Evolutionary conservation across 257 asterid species (phyloP).

Genomic region (Lantana camara): DNA sequence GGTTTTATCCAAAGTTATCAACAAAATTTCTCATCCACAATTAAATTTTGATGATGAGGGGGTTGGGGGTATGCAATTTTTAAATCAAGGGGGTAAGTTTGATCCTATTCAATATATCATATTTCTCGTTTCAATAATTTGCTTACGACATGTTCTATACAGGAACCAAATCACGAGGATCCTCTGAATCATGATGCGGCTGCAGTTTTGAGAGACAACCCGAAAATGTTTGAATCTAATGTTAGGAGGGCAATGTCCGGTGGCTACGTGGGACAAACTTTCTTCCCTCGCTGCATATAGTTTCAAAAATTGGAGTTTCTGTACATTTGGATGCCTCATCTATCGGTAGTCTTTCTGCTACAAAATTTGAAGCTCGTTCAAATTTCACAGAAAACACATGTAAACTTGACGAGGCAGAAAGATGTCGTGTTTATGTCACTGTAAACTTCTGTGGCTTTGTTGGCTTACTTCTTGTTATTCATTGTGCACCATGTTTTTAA

Average conservation of each 20-base stretch:
- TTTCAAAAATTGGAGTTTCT: no score
- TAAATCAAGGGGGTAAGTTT: no score
- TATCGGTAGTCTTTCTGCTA: slow-evolving; percentile 35
- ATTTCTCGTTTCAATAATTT: no score
- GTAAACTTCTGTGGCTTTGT: slow-evolving; percentile 24
- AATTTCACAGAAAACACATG: slow-evolving; percentile 23
- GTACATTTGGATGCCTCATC: slow-evolving; percentile 43
- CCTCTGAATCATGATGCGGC: slow-evolving; percentile 98
- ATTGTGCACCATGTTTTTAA: slow-evolving; percentile 21
- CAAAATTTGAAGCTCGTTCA: slow-evolving; percentile 22
- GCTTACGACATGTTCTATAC: slow-evolving; percentile 31
- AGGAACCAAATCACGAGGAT: slow-evolving; percentile 98
- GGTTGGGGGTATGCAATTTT: no score
- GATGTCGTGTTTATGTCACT: slow-evolving; percentile 32
- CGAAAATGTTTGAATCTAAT: slow-evolving; percentile 79
- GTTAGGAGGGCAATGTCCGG: slow-evolving; percentile 93
- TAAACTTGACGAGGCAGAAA: slow-evolving; percentile 36
- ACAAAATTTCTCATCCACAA: no score
- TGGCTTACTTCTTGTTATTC: slow-evolving; percentile 24
- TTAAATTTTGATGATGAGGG: no score
- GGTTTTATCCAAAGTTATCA: no score
- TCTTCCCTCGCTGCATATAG: slow-evolving; percentile 76
- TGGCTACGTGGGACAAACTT: slow-evolving; percentile 88
- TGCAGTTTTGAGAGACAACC: slow-evolving; percentile 84
- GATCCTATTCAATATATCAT: no score